Conservation (phyloP, 129 eudicot species). For the Arctium lappa region DNA sequence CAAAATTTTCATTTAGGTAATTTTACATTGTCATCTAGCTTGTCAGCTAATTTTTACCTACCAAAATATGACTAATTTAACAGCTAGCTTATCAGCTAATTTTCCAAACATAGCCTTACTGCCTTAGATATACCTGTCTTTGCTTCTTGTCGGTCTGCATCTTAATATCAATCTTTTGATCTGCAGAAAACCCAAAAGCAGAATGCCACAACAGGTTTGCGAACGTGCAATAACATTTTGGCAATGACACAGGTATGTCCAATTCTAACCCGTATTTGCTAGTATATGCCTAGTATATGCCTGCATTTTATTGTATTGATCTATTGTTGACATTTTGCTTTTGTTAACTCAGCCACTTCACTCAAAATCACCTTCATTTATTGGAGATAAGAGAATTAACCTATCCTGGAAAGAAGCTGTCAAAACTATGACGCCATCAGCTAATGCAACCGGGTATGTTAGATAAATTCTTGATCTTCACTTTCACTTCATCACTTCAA, state of each 20-base stretch:
- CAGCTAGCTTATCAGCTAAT: neutral
- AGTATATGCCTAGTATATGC: neutral
- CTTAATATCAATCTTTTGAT: neutral
- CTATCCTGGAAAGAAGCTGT: constrained; percentile 87
- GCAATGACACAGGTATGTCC: constrained; percentile 79
- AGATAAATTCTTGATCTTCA: neutral
- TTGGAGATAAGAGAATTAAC: constrained; percentile 79
- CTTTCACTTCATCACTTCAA: neutral
- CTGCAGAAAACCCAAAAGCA: constrained; percentile 84
- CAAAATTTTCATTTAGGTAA: too few species aligned
- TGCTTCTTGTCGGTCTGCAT: neutral
- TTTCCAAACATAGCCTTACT: neutral
- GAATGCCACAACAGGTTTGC: constrained; percentile 81
- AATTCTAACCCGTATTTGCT: neutral
- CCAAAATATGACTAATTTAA: too few species aligned
- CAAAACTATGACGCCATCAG: constrained; percentile 43
- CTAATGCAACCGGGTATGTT: constrained; percentile 59
- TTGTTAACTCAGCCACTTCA: constrained; percentile 58
- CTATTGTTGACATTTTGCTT: neutral
- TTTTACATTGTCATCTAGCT: neutral
- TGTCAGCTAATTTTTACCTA: neutral
- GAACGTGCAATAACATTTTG: constrained; percentile 90
- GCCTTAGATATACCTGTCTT: neutral
- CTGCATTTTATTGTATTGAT: constrained; percentile 17
- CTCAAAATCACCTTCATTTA: constrained; percentile 80